phyloP scores from a whole-genome alignment of 1,139 yeast genomes.

The Saccharomycopsis crataegensis region DNA sequence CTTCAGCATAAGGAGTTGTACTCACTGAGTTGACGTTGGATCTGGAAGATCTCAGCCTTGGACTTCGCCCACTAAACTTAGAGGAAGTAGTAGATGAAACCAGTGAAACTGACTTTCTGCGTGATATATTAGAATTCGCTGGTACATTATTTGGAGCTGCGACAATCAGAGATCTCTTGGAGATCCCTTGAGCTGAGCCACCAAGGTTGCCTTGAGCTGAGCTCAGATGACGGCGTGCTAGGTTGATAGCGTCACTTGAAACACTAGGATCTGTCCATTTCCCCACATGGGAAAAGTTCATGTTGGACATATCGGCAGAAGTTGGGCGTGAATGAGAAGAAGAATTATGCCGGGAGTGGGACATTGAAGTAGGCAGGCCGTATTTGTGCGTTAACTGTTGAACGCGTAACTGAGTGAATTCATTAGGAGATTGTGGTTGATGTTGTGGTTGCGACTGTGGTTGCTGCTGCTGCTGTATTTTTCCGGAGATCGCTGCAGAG shows the following conservation, averaged over 20 bases:
- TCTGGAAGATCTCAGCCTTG: background rate
- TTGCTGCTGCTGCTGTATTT: background rate
- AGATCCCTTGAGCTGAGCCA: background rate
- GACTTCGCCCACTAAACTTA: slow-evolving; percentile 7
- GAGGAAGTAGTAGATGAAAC: slow-evolving; percentile 11
- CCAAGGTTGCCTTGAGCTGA: slow-evolving; percentile 1
- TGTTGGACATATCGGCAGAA: too few relatives aligned
- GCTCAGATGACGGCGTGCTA: background rate
- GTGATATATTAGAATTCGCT: background rate
- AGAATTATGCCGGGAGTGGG: too few relatives aligned
- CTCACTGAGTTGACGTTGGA: slow-evolving; percentile 12
- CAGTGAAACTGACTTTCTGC: slow-evolving; percentile 12
- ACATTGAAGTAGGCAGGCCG: background rate
- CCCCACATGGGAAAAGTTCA: too few relatives aligned
- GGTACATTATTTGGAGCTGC: slow-evolving; percentile 1
- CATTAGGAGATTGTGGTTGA: background rate
- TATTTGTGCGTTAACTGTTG: background rate
- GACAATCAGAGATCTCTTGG: background rate
- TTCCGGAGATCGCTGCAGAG: background rate
- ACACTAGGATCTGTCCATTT: too few relatives aligned
- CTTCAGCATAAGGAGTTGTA: slow-evolving; percentile 14
- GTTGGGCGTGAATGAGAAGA: too few relatives aligned
- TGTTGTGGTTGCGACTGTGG: background rate
- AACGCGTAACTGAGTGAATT: background rate
- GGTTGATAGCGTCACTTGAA: too few relatives aligned